Base-by-base conservation (phyloP, 495 filamentous ascomycete genomes). In the Aspergillus nidulans region DNA sequence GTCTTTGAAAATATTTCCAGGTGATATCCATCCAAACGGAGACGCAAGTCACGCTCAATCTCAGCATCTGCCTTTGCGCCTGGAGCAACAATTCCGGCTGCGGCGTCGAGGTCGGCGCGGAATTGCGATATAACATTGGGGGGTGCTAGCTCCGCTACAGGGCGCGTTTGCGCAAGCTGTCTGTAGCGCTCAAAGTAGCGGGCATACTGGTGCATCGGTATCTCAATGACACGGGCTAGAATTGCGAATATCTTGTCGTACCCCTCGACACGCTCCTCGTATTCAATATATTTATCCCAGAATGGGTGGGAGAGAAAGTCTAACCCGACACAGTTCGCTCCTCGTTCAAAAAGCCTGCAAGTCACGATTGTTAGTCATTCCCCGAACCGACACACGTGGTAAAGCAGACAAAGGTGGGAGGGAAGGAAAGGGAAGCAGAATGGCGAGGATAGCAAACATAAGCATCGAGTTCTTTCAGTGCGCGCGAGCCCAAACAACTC, bases 201-300 rank as follows among this genome's bases (percentile, higher is more conserved):
- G 16, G 90, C 87, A 77, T 96, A 97, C 67, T 97, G 91, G 65
- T 98, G 92, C 86, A 96, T 90, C 1, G 95, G 95, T 39, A 99
- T 92, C 63, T 89, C 85, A 46, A 96, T 88, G 41, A 97, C 81
- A 32, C 95, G 89, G 43, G 81, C 81, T 25, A 97, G 78, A 49
- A 99, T 89, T 8, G 80, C 81, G 56, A 96, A 92, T 48, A 97
- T 91, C 65, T 85, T 89, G 56, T 95, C 89, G 26, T 88, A 83
- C 0, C 88, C 87, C 64, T 96, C 91, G 44, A 92, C 74, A 8
- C 91, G 84, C 63, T 96, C 91, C 64, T 97, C 94, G 62, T 91
- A 97, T 62, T 97, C 94, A 49, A 97, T 81, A 62, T 96, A 99
- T 71, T 96, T 97, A 64, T 97, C 95, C 94, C 94, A 99, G 77